phyloP scores from a whole-genome alignment of 108 stramenopile species.

The Hondaea fermentalgiana region DNA sequence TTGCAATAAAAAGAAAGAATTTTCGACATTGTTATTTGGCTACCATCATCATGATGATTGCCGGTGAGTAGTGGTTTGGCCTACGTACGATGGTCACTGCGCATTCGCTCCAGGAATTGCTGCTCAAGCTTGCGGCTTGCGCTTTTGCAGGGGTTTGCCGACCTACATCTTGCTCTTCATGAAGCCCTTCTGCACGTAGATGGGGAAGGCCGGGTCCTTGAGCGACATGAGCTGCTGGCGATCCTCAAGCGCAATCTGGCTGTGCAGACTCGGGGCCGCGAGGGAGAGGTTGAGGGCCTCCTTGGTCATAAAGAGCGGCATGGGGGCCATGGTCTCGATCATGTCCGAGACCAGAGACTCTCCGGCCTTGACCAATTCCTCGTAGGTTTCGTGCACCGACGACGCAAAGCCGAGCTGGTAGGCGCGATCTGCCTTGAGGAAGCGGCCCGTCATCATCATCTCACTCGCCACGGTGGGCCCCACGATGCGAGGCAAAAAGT shows the following conservation, averaged over 20 bases:
- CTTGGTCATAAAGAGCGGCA: not conserved
- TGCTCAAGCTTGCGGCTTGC: too few species aligned
- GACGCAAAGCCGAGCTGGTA: not conserved
- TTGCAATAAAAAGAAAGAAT: too few species aligned
- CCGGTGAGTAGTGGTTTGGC: too few species aligned
- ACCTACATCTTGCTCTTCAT: not conserved
- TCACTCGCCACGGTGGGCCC: not conserved
- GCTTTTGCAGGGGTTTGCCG: too few species aligned
- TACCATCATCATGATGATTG: too few species aligned
- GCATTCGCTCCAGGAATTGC: too few species aligned
- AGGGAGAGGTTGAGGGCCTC: not conserved
- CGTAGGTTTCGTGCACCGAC: not conserved
- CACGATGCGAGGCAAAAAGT: not conserved
- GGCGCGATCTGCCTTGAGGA: not conserved
- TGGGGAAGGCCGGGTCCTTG: not conserved
- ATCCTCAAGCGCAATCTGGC: not conserved
- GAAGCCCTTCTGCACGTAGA: not conserved
- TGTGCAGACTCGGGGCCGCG: not conserved
- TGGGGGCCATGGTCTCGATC: not conserved
- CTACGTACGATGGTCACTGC: too few species aligned
- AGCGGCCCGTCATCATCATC: not conserved
- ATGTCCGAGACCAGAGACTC: not conserved
- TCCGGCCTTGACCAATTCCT: not conserved
- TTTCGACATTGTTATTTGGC: too few species aligned
- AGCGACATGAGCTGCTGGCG: not conserved